Evolutionary conservation across 441 rosid species (phyloP).

Genomic region (Bocquillonia castaneifolia): DNA sequence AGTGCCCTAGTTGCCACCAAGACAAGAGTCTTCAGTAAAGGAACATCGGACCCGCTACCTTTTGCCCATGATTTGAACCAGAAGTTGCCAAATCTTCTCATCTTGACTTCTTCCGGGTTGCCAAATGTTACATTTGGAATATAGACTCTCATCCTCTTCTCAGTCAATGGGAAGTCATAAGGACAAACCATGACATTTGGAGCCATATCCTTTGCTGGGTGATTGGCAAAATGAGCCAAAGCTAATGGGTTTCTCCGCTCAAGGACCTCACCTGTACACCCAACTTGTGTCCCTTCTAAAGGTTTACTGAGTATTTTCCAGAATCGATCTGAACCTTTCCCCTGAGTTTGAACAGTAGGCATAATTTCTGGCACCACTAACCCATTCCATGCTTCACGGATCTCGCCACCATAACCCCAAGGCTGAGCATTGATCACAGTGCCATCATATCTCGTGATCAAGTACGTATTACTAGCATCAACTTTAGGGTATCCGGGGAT

Average conservation of each 20-base stretch:
- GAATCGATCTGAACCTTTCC: constrained; percentile 44
- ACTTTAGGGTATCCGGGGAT: constrained; percentile 77
- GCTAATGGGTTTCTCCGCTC: constrained; percentile 86
- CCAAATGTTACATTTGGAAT: constrained; percentile 64
- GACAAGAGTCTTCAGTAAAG: constrained; percentile 55
- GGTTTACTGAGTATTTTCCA: constrained; percentile 80
- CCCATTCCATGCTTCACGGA: constrained; percentile 57
- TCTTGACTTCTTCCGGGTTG: constrained; percentile 43
- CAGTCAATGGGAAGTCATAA: constrained; percentile 67
- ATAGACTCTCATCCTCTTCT: constrained; percentile 54
- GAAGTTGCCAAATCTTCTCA: constrained; percentile 65
- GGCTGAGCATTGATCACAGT: constrained; percentile 72
- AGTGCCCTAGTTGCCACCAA: constrained; percentile 73
- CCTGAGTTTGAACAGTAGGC: constrained; percentile 20
- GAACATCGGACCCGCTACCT: constrained; percentile 27
- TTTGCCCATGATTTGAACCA: constrained; percentile 48
- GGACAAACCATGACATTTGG: constrained; percentile 85
- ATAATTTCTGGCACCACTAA: constrained; percentile 27
- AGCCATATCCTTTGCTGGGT: constrained; percentile 55
- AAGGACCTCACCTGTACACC: constrained; percentile 32
- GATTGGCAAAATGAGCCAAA: constrained; percentile 74
- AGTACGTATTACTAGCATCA: constrained; percentile 55
- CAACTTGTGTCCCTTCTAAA: constrained; percentile 31
- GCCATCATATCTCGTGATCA: constrained; percentile 80
- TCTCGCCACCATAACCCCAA: constrained; percentile 73